Conservation (phyloP, 2,329 filamentous ascomycete species). For the Ophiostoma tasmaniense region DNA sequence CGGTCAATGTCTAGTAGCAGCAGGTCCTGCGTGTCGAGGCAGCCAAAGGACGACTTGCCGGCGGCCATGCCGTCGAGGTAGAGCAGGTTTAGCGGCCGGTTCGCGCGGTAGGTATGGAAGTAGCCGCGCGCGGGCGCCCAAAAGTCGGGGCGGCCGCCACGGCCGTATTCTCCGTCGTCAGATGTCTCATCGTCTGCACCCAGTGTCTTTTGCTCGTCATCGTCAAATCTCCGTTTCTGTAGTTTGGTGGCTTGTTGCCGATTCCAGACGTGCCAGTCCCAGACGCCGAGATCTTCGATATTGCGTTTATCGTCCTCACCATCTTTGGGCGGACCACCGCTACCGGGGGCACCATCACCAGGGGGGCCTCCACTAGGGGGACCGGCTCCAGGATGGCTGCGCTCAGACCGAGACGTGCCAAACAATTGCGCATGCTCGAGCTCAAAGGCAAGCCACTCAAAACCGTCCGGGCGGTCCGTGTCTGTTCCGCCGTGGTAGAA, state of each 20-base stretch:
- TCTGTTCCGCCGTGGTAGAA: slow-evolving; percentile 56
- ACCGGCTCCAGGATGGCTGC: too few species aligned
- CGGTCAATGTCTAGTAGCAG: slow-evolving; percentile 35
- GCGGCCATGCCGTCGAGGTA: slow-evolving; percentile 65
- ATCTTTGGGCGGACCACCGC: neutral
- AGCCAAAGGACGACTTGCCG: slow-evolving; percentile 56
- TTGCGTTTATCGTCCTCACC: neutral
- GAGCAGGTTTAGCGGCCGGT: slow-evolving; percentile 48
- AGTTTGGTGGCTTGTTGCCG: neutral
- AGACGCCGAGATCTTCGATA: neutral
- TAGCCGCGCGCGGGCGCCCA: slow-evolving; percentile 39
- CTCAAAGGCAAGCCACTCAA: slow-evolving; percentile 70
- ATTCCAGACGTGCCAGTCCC: slow-evolving; percentile 2
- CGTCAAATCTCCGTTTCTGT: neutral
- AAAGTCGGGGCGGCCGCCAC: neutral
- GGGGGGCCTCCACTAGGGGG: too few species aligned
- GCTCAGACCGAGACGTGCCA: slow-evolving; percentile 13
- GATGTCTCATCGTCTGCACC: neutral
- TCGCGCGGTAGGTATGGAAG: slow-evolving; percentile 57
- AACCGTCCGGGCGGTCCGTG: slow-evolving; percentile 35
- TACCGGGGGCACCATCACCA: too few species aligned
- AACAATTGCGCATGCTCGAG: slow-evolving; percentile 64
- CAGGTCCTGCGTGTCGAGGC: slow-evolving; percentile 58
- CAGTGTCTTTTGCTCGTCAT: neutral
- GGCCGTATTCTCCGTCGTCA: neutral